A percentile compares a stretch with the other conserved stretches of the same genome.
Evolutionary conservation across 1,139 yeast genomes (phyloP).

Genomic region (Saccharomyces pastorianus): DNA sequence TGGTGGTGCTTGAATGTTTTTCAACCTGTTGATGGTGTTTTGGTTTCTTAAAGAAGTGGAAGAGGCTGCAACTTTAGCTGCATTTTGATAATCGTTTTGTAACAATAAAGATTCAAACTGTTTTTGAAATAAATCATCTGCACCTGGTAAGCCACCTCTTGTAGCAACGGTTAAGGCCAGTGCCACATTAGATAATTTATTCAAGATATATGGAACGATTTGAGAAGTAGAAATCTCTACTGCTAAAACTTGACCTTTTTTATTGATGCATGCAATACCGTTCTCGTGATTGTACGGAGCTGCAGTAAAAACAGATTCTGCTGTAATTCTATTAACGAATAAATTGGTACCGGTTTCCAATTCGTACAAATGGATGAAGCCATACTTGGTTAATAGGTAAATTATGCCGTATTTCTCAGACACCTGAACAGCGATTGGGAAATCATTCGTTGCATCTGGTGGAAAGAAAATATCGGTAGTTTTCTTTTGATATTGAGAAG

Average conservation of each 20-base stretch:
- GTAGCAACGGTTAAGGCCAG: conserved; percentile 85
- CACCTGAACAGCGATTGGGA: conserved; percentile 89
- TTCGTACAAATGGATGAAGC: conserved; percentile 93
- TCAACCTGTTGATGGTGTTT: conserved; percentile 87
- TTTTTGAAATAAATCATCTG: conserved; percentile 82
- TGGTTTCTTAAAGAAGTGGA: conserved; percentile 91
- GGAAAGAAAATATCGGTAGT: conserved; percentile 93
- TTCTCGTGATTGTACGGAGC: conserved; percentile 61
- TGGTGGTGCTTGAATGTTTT: conserved; percentile 87
- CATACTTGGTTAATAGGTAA: conserved; percentile 87
- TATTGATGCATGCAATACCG: conserved; percentile 90
- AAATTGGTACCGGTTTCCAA: conserved; percentile 86
- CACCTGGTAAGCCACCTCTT: conserved; percentile 96
- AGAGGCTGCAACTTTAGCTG: conserved; percentile 96
- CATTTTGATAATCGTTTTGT: conserved; percentile 82
- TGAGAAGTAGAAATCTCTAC: conserved; percentile 83
- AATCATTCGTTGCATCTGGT: conserved; percentile 91
- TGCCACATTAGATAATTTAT: conserved; percentile 76
- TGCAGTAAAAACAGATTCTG: conserved; percentile 93
- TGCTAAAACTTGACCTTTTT: conserved; percentile 89
- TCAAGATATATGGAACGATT: conserved; percentile 82
- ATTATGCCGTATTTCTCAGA: conserved; percentile 79
- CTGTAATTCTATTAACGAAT: conserved; percentile 93
- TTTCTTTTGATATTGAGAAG: conserved; percentile 73
- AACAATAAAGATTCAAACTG: conserved; percentile 82